Conservation (phyloP, 805 yeast genomes). For the Cyberlindnera nakhonratchasimensis region DNA sequence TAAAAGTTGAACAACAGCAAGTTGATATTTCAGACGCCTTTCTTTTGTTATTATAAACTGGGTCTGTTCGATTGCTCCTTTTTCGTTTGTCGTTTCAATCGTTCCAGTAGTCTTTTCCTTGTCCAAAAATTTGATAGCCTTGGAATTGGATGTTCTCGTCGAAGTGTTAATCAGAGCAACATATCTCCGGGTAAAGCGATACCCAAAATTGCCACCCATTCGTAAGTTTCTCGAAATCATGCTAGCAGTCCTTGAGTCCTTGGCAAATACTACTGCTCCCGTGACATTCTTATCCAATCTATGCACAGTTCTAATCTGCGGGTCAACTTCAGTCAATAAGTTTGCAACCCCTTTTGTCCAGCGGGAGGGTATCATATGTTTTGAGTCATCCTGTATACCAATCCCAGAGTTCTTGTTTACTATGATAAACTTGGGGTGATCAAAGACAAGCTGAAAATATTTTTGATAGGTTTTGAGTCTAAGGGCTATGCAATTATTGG, state of each 20-base stretch:
- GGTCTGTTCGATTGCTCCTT: slow-evolving; percentile 11
- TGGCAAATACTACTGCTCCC: slow-evolving; percentile 39
- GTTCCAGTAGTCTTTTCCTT: neutral
- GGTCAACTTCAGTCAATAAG: slow-evolving; percentile 9
- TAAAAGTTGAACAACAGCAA: slow-evolving; percentile 31
- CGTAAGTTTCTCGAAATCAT: slow-evolving; percentile 32
- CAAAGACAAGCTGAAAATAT: slow-evolving; percentile 11
- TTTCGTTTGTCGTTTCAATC: slow-evolving; percentile 2
- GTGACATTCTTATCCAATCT: slow-evolving; percentile 38
- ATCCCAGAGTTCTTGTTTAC: slow-evolving; percentile 38
- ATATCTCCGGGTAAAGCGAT: slow-evolving; percentile 33
- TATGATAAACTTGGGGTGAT: slow-evolving; percentile 16
- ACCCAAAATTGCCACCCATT: slow-evolving; percentile 36
- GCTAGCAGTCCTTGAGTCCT: slow-evolving; percentile 31
- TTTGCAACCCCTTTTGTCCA: slow-evolving; percentile 16
- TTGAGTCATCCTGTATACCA: slow-evolving; percentile 32
- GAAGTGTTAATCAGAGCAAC: slow-evolving; percentile 26
- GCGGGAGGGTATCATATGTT: slow-evolving; percentile 6
- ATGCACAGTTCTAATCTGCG: slow-evolving; percentile 32
- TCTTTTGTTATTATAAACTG: slow-evolving; percentile 13
- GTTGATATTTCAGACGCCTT: slow-evolving; percentile 19
- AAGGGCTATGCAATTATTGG: no score
- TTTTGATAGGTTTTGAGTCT: neutral
- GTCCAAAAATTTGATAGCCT: neutral
- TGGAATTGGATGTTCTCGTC: neutral